Evolutionary conservation across 139 green algal species (phyloP), one percentile per base, ranked within the genome.

Genomic region (Mychonastes homosphaera): DNA sequence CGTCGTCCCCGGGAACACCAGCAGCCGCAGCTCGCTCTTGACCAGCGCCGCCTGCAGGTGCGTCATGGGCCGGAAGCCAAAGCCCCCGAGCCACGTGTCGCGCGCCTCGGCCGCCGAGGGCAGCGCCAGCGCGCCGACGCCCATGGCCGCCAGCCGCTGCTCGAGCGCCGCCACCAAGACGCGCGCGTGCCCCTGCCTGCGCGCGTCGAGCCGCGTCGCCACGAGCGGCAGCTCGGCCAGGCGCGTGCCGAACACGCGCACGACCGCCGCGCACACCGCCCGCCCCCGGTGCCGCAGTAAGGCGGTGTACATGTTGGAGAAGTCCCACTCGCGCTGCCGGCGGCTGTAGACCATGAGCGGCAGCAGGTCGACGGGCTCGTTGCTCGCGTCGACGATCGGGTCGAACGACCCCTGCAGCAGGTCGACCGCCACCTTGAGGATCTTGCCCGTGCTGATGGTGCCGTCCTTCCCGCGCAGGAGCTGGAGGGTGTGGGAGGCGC

Each of bases 201-300:
- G 68, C 15, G 77, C 78, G 21, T 72, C 64, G n/a, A 51, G 49
- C 24, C 69, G 65, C 0, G 89, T 96, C 18, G 88, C 89, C 2
- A 96, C 79, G 12, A 96, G 79, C 15, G 88, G 87, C 65, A 96
- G 67, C 79, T 96, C 87, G 4, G 87, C 88, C 49, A 92, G 54
- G 51, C 78, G 64, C 0, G 53, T 32, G 4, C 88, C 87, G 69
- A 95, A 91, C 40, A 95, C 75, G 6, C 87, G 84, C 6, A 85
- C 43, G 29, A 87, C 64, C 7, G 75, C 85, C 0, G 82, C 81
- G 5, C 77, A 76, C 44, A 95, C 87, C 1, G 84, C 64, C 48
- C 75, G 72, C 32, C 73, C 76, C 46, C 69, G 77, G 74, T 87
- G 71, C 13, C 75, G 71, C 49, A 96, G 72, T 41, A 94, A 60